Evolutionary conservation across 2,329 filamentous ascomycete species (phyloP).

Genomic region (Eutypella sp.): DNA sequence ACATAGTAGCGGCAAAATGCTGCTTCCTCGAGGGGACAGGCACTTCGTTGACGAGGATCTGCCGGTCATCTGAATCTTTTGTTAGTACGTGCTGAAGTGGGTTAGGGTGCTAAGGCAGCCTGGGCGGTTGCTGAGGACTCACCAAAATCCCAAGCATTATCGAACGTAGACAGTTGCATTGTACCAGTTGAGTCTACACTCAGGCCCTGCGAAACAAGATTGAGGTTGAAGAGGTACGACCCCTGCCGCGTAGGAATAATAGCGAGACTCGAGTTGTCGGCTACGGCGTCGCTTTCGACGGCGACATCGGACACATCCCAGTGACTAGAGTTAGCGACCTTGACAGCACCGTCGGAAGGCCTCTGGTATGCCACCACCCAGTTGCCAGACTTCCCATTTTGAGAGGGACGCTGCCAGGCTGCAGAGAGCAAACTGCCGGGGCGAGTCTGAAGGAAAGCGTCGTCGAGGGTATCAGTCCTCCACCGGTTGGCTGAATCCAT

Average conservation of each 20-base stretch:
- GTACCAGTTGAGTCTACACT: conserved; percentile 6
- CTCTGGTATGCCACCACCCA: conserved; percentile 22
- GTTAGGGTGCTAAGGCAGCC: no score
- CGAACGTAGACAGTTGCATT: conserved; percentile 14
- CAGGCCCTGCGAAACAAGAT: conserved; percentile 13
- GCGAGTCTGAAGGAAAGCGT: conserved; percentile 11
- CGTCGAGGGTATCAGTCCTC: conserved; percentile 15
- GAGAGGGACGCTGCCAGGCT: conserved; percentile 17
- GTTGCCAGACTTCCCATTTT: conserved; percentile 7
- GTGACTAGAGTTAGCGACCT: conserved; percentile 18
- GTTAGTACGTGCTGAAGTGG: no score
- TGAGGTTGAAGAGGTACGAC: conserved; percentile 9
- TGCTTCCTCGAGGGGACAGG: conserved; percentile 10
- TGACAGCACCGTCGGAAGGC: conserved; percentile 16
- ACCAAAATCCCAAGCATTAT: conserved; percentile 16
- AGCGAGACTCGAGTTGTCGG: conserved; percentile 18
- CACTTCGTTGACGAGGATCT: conserved; percentile 10
- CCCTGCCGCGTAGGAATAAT: conserved; percentile 14
- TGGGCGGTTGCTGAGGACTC: not conserved
- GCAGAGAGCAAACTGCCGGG: conserved; percentile 18
- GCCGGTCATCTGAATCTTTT: conserved; percentile 1
- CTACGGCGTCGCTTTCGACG: conserved; percentile 11
- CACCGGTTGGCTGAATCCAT: conserved; percentile 14
- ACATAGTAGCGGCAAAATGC: conserved; percentile 17
- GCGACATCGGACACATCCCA: conserved; percentile 13